Evolutionary conservation across 768 basidiomycete species (phyloP), one percentile per base, ranked within the genome.

Genomic region (Cystoderma amianthinum): DNA sequence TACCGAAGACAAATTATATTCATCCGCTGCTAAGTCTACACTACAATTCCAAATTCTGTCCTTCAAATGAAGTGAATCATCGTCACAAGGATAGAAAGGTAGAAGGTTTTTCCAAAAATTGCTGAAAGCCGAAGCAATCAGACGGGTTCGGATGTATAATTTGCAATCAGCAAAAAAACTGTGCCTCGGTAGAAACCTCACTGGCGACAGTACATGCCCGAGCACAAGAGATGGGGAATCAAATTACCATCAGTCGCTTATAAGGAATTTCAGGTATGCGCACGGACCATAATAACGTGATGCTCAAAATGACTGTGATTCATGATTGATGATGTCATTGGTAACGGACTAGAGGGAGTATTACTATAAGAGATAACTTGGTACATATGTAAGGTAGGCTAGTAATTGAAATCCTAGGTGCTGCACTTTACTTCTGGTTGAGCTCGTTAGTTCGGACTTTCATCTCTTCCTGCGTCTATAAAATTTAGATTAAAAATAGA

Each of bases 91-190:
- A 55, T 55, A 54, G 42, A 44, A 44, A 43, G 42, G 28, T 41
- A 42, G 40, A 47, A 22, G 36, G 48, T 50, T 68, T 75, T 78
- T 76, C 78, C 86, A 89, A 90, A 89, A 89, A 88, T 89, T 88
- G 82, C 84, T 82, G 76, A 68, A 74, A 75, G 81, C 83, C 82
- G 69, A 85, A 87, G 83, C 82, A 72, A 60, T 79, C 76, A 83
- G 85, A 88, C 83, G 85, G 63, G 84, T 88, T 86, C 84, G 86
- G 86, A 89, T 89, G 85, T 85, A 74, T 87, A 88, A 85, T 89
- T 89, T 89, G 85, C 85, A 89, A 89, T 82, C 82, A 89, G 85
- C 86, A 87, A 89, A 60, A 71, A 86, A 76, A 85, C 84, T 86
- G 81, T 83, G 82, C 80, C 84, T 90, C 87, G 82, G 86, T 89